Base-by-base conservation (phyloP, 2,329 filamentous ascomycete species). In the Mycogone perniciosa region DNA sequence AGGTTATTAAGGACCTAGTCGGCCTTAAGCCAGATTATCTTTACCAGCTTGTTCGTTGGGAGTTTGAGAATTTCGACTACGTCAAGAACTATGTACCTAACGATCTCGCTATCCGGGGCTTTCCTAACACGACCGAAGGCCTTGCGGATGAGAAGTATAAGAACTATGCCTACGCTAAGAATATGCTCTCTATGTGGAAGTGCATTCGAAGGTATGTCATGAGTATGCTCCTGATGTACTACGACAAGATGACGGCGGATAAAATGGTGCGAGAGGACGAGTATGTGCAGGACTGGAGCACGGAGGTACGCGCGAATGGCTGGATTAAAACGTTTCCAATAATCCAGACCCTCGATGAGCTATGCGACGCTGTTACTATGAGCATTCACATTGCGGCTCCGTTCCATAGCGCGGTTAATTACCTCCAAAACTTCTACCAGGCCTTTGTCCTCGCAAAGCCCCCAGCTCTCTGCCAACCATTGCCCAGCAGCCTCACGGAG, bases 301-400 rank as follows among this genome's bases (percentile, higher is more conserved):
- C 56, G 0, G 73, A 76, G 55, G 64, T 75, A 52, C 67, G 67
- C 38, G 64, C 59, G 3, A 63, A 64, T 7, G 74, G 63, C 5
- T 63, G 64, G 43, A 67, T 76, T 56, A 60, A 64, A 35, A 66
- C 62, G 0, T 77, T 76, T 60, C 73, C 74, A 1, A 60, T 55
- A 2, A 68, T 76, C 53, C 62, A 59, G 30, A 72, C 71, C 0
- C 44, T 75, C 9, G 66, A 71, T 9, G 59, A 67, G 20, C 64
- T 78, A 0, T 60, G 67, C 37, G 71, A 77, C 56, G 72, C 69
- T 4, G 60, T 76, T 29, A 76, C 72, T 26, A 77, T 78, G 75
- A 74, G 72, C 61, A 76, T 77, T 52, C 74, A 77, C 60, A 72
- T 76, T 44, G 75, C 75, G 5, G 66, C 72, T 2, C 73, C 76